These are phyloP conservation scores for Cryphonectria parasitica DNA, from an alignment of 2,329 filamentous ascomycete genomes.

Conservation along the genomic window DNA sequence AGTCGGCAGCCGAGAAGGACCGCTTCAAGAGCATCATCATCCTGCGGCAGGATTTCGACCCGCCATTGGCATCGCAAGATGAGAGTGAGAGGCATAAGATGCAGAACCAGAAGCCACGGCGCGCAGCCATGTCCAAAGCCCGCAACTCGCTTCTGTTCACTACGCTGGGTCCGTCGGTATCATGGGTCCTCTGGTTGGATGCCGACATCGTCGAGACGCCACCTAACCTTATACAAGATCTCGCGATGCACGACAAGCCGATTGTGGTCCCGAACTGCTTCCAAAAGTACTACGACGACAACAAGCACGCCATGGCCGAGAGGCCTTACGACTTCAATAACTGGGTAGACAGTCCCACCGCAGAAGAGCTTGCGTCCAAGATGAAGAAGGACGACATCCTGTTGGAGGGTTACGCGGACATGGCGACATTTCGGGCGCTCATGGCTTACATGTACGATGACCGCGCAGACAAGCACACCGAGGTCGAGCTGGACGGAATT, in stretches of 20 bases:
- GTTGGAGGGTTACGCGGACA: constrained; percentile 88
- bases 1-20: constrained; percentile 71
- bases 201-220: constrained; percentile 91
- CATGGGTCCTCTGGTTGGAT: constrained; percentile 97
- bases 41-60: constrained; percentile 91
- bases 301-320: constrained; percentile 71
- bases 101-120: constrained; percentile 81
- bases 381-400: constrained; percentile 94
- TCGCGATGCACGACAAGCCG: constrained; percentile 85
- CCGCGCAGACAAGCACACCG: constrained; percentile 59
- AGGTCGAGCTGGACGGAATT: constrained; percentile 86
- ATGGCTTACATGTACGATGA: constrained; percentile 81
- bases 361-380: constrained; percentile 72
- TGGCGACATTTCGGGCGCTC: constrained; percentile 87
- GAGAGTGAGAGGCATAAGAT: constrained; percentile 92
- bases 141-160: constrained; percentile 95
- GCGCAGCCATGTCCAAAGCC: constrained; percentile 89
- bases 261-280: constrained; percentile 95
- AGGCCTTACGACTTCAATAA: constrained; percentile 97
- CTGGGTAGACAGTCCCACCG: constrained; percentile 88
- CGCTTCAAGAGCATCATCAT: constrained; percentile 95
- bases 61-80: constrained; percentile 76
- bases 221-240: constrained; percentile 82
- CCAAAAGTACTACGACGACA: constrained; percentile 76
- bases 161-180: constrained; percentile 85